Conservation (phyloP, 805 yeast genomes). For the Kregervanrija fluxuum region DNA sequence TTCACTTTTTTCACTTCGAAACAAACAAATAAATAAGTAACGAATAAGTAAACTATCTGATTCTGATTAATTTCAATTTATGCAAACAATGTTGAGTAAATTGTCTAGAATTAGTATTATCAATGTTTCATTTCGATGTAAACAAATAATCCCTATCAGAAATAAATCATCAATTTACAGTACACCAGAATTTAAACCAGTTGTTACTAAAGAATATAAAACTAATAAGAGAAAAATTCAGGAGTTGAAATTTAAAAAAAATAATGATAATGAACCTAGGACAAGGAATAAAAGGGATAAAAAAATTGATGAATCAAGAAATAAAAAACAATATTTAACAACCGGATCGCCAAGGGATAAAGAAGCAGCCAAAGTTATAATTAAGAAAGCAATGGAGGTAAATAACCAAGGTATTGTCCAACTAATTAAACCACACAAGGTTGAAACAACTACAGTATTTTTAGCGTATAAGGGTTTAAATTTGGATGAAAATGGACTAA, state of each 20-base stretch:
- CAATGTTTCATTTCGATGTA: too few species aligned
- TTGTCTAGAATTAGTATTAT: too few species aligned
- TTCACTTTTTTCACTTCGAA: too few species aligned
- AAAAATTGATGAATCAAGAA: not conserved
- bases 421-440: conserved; percentile 13
- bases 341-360: conserved; percentile 23
- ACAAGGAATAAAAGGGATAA: not conserved
- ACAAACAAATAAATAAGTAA: too few species aligned
- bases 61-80: too few species aligned
- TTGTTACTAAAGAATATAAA: too few species aligned
- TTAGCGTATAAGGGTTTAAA: conserved; percentile 13
- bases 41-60: too few species aligned
- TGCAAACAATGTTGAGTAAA: too few species aligned
- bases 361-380: conserved; percentile 20
- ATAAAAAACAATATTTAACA: conserved; percentile 4
- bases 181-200: too few species aligned
- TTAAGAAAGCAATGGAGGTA: conserved; percentile 11
- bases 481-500: conserved; percentile 20
- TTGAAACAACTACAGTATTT: conserved; percentile 9
- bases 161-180: too few species aligned
- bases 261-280: not conserved
- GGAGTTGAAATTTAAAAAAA: not conserved
- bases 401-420: conserved; percentile 15
- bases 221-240: too few species aligned
- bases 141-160: too few species aligned